These are phyloP conservation scores for Diaporthe eres DNA, from an alignment of 2,329 filamentous ascomycete genomes.

Conservation along the genomic window DNA sequence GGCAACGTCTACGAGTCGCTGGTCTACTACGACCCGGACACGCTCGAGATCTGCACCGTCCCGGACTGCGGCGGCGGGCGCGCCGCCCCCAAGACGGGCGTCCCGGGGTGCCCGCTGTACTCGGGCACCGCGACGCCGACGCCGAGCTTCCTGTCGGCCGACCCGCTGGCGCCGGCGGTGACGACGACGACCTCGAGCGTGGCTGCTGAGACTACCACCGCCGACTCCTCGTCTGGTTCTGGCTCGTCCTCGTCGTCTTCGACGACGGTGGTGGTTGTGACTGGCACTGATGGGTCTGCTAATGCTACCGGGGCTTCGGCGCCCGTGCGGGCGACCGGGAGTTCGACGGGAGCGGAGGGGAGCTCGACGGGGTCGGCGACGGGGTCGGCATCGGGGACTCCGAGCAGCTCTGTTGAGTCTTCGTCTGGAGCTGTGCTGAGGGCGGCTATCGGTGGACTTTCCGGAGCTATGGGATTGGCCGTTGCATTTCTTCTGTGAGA, in stretches of 20 bases:
- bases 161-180: slow-evolving; percentile 15
- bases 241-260: not conserved
- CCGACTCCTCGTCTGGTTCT: not conserved
- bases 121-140: slow-evolving; percentile 68
- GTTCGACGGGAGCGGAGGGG: not conserved
- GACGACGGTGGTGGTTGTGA: not conserved
- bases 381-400: not conserved
- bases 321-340: not conserved
- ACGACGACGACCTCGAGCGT: not conserved
- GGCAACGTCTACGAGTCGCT: slow-evolving; percentile 59
- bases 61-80: slow-evolving; percentile 78
- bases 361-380: not conserved
- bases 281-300: not conserved
- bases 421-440: not conserved
- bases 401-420: not conserved
- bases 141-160: slow-evolving; percentile 59
- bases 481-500: not conserved
- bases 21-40: slow-evolving; percentile 73
- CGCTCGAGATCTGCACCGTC: slow-evolving; percentile 74
- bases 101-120: slow-evolving; percentile 73
- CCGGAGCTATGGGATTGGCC: not conserved
- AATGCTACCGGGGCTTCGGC: not conserved
- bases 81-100: slow-evolving; percentile 73
- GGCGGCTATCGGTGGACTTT: not conserved
- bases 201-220: not conserved